Percentiles rank a stretch among this genome's conserved stretches.
Evolutionary conservation across 495 filamentous ascomycete species (phyloP).

Genomic region (Ramalina peruviana): DNA sequence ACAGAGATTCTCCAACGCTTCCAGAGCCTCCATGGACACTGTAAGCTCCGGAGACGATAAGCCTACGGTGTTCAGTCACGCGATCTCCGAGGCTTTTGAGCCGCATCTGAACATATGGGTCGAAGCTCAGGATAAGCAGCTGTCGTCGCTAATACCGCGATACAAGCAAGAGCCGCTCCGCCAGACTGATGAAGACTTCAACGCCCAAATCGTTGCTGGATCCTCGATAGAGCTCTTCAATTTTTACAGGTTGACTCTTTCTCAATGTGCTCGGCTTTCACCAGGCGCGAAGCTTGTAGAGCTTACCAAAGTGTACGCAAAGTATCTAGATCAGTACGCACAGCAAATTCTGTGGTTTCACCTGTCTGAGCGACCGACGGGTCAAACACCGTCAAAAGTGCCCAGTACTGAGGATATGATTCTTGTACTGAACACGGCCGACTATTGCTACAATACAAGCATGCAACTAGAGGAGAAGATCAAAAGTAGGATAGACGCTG

Average conservation of each 20-base stretch:
- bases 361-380: constrained; percentile 44
- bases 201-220: constrained; percentile 71
- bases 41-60: constrained; percentile 69
- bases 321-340: constrained; percentile 90
- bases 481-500: constrained; percentile 70
- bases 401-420: constrained; percentile 65
- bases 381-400: constrained; percentile 34
- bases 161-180: constrained; percentile 76
- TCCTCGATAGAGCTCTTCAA: constrained; percentile 96
- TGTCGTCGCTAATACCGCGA: constrained; percentile 73
- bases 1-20: constrained; percentile 60
- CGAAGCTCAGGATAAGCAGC: constrained; percentile 83
- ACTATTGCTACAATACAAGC: constrained; percentile 92
- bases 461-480: constrained; percentile 90
- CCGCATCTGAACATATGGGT: constrained; percentile 96
- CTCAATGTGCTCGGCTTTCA: constrained; percentile 92
- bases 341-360: constrained; percentile 80
- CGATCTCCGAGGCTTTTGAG: constrained; percentile 94
- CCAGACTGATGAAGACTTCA: constrained; percentile 80
- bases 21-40: constrained; percentile 83
- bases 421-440: constrained; percentile 85
- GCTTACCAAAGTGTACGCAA: constrained; percentile 69
- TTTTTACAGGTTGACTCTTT: constrained; percentile 80
- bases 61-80: constrained; percentile 68
- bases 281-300: constrained; percentile 78